These are phyloP conservation scores for Neurospora cerealis DNA, from an alignment of 495 filamentous ascomycete genomes.

Conservation along the genomic window DNA sequence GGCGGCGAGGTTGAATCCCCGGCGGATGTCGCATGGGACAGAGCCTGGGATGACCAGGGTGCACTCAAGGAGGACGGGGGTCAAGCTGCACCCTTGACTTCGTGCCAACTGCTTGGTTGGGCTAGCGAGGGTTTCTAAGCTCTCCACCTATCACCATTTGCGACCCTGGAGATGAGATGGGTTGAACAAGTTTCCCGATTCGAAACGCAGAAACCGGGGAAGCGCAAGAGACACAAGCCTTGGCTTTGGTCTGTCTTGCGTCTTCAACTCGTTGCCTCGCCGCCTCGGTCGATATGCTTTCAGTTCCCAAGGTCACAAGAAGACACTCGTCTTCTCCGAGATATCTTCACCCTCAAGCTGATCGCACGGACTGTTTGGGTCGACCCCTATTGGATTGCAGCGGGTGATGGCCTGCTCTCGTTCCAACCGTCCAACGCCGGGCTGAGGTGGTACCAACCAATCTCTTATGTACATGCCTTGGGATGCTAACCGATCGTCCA, in stretches of 20 bases:
- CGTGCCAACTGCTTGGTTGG: slow-evolving; percentile 6
- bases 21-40: slow-evolving; percentile 2
- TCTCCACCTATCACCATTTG: not conserved
- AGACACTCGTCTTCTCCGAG: not conserved
- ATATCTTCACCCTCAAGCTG: not conserved
- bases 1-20: slow-evolving; percentile 4
- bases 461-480: not conserved
- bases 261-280: not conserved
- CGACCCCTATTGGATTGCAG: not conserved
- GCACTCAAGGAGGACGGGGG: slow-evolving; percentile 1
- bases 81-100: slow-evolving; percentile 9
- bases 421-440: not conserved
- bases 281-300: not conserved
- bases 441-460: not conserved
- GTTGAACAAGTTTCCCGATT: not conserved
- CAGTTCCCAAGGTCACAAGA: not conserved
- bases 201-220: not conserved
- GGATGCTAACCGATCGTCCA: not conserved
- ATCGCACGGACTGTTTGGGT: not conserved
- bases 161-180: not conserved
- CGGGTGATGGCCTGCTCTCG: not conserved
- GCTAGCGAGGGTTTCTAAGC: not conserved
- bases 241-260: not conserved
- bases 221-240: not conserved
- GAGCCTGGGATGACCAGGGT: slow-evolving; percentile 5